Conservation (phyloP, 345 rosid genomes). For the Garcia nutans region DNA sequence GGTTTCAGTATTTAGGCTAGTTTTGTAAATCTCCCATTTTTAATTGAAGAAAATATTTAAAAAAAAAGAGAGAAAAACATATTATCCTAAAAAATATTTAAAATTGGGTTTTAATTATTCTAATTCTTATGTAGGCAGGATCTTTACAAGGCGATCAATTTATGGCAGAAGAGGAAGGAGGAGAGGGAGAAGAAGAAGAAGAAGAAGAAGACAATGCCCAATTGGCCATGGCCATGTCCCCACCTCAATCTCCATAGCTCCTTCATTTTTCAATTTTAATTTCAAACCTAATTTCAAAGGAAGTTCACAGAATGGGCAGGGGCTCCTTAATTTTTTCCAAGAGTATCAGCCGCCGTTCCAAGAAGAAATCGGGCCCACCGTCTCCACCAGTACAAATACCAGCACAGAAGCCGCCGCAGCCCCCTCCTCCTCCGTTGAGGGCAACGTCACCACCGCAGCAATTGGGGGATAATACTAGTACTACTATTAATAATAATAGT, state of each 20-base stretch:
- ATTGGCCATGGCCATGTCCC: neutral
- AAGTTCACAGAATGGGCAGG: constrained; percentile 15
- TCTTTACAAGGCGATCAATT: neutral
- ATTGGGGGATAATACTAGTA: neutral
- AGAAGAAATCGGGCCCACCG: constrained; percentile 1
- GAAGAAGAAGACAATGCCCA: neutral
- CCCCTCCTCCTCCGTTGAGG: constrained; percentile 17
- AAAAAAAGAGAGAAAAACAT: too few relatives aligned
- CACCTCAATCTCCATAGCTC: neutral
- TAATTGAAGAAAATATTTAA: too few relatives aligned
- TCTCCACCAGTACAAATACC: neutral
- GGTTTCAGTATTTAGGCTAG: too few relatives aligned
- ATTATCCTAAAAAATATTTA: neutral
- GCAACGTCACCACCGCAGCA: constrained; percentile 7
- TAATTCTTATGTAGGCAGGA: too few relatives aligned
- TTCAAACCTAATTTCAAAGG: neutral
- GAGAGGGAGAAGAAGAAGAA: neutral
- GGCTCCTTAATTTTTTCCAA: constrained; percentile 7
- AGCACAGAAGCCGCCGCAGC: neutral
- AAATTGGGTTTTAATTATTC: neutral
- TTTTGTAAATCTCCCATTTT: too few relatives aligned
- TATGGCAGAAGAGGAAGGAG: constrained; percentile 9
- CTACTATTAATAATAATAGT: neutral
- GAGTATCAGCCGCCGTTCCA: constrained; percentile 17
- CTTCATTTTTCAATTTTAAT: neutral